Evolutionary conservation across 2,329 filamentous ascomycete species (phyloP).

Genomic region (Fusarium xyrophilum): DNA sequence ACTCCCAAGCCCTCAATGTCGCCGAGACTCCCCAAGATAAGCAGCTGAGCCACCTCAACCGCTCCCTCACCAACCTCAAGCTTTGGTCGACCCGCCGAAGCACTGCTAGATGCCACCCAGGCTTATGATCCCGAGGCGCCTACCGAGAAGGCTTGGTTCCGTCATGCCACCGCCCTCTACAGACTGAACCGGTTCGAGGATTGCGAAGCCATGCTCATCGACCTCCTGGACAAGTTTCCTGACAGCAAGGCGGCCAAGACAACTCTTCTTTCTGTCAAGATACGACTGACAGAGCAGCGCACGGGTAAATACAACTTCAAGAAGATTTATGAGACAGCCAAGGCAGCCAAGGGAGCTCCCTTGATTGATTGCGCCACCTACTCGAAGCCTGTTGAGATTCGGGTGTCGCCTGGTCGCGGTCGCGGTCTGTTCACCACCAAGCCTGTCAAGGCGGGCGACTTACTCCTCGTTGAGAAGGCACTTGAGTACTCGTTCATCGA

Average conservation of each 20-base stretch:
- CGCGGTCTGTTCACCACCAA: background rate
- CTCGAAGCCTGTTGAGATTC: background rate
- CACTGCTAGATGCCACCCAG: background rate
- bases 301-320: background rate
- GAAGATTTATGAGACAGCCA: background rate
- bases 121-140: background rate
- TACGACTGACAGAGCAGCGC: background rate
- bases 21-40: background rate
- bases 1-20: background rate
- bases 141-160: background rate
- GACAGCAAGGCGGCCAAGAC: background rate
- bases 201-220: background rate
- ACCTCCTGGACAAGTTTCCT: background rate
- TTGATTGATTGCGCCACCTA: background rate
- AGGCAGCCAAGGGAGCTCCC: background rate
- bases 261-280: background rate
- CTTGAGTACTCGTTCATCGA: background rate
- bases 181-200: background rate
- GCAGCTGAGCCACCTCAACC: background rate
- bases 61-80: background rate
- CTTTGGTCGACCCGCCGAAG: background rate
- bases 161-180: background rate
- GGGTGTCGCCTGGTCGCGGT: background rate
- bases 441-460: background rate
- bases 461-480: background rate